Percentiles rank a stretch among this genome's conserved stretches.
Evolutionary conservation across 2,329 filamentous ascomycete species (phyloP).

Genomic region (Amauroascus verrucosus): DNA sequence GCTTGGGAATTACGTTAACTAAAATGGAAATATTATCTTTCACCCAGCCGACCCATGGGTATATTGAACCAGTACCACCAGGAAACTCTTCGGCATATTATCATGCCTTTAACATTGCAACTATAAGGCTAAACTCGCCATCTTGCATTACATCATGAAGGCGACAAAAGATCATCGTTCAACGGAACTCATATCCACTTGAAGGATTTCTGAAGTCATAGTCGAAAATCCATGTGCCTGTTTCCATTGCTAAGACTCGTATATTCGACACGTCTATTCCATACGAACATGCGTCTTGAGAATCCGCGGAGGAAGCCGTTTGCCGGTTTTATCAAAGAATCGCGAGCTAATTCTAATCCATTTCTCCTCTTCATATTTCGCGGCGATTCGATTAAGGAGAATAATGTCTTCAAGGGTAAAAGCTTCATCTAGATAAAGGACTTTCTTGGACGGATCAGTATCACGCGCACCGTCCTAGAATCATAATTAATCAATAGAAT

Average conservation of each 20-base stretch:
- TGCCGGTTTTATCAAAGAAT: constrained; percentile 43
- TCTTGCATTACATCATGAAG: background rate
- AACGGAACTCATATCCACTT: background rate
- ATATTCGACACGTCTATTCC: background rate
- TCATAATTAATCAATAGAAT: background rate
- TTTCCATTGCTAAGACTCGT: background rate
- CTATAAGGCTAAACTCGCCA: background rate
- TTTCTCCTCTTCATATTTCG: constrained; percentile 34
- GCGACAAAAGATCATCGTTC: background rate
- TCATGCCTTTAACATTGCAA: background rate
- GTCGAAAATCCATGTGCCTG: background rate
- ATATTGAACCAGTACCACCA: too few relatives aligned
- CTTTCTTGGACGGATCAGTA: constrained; percentile 4
- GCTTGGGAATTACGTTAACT: too few relatives aligned
- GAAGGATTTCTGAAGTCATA: background rate
- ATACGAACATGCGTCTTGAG: constrained; percentile 19
- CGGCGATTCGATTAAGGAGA: constrained; percentile 36
- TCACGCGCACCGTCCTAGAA: constrained; percentile 6
- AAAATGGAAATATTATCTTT: too few relatives aligned
- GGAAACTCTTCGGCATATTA: too few relatives aligned
- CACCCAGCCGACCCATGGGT: too few relatives aligned
- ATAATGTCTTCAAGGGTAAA: constrained; percentile 22
- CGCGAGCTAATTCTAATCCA: constrained; percentile 40
- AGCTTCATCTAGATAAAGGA: constrained; percentile 22
- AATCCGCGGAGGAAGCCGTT: constrained; percentile 35